Percentiles rank a stretch among this genome's conserved stretches.
These are phyloP conservation scores for Fusarium pseudocircinatum DNA, from an alignment of 2,329 filamentous ascomycete species.

Conservation along the genomic window DNA sequence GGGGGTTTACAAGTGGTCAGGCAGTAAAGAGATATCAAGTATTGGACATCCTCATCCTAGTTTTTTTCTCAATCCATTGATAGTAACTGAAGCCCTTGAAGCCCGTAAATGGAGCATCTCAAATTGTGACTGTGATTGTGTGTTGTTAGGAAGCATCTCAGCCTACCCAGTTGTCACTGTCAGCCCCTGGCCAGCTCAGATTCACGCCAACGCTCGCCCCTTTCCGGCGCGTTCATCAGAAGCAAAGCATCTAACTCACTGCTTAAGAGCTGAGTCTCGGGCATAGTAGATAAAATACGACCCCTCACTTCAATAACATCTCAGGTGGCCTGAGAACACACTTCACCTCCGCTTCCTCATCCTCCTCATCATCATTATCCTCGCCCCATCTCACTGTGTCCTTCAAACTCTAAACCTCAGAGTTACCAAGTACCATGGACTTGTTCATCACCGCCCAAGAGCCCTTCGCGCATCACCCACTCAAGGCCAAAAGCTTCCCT, in stretches of 20 bases:
- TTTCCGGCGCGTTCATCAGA: not conserved
- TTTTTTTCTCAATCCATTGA: not conserved
- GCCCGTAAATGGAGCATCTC: too few relatives aligned
- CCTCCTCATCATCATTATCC: not conserved
- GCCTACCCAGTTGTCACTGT: slow-evolving; percentile 7
- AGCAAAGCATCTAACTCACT: not conserved
- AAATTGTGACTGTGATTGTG: not conserved
- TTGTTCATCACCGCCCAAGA: slow-evolving; percentile 42
- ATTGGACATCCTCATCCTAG: not conserved
- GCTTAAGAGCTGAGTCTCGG: not conserved
- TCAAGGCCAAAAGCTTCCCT: slow-evolving; percentile 33
- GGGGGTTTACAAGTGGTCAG: slow-evolving; percentile 7
- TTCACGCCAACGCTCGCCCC: not conserved
- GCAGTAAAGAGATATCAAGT: not conserved
- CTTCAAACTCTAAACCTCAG: not conserved
- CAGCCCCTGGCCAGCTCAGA: not conserved
- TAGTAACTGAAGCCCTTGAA: not conserved
- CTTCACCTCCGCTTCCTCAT: not conserved
- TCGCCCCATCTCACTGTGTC: not conserved
- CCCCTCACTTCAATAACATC: not conserved
- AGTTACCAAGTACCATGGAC: slow-evolving; percentile 25
- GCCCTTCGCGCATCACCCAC: slow-evolving; percentile 36
- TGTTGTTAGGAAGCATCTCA: not conserved
- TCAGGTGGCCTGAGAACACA: not conserved
- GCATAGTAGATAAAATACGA: not conserved